Conservation (phyloP, 805 yeast genomes). For the Pichia rugopelliculosa region DNA sequence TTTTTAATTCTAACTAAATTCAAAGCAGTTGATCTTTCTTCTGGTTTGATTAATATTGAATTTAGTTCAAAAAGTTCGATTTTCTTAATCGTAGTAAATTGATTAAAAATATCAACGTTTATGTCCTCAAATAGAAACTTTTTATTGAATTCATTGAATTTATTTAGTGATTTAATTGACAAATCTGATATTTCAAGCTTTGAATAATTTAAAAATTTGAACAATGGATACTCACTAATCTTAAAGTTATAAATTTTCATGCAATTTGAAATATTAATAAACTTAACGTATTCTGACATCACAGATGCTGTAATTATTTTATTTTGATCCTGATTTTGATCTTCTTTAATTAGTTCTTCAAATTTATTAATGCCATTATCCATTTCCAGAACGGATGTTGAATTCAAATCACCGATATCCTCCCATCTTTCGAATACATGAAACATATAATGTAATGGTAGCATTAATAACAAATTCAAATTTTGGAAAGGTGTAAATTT, state of each 20-base stretch:
- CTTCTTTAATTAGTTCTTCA: background rate
- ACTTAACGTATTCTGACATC: background rate
- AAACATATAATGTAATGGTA: conserved; percentile 1
- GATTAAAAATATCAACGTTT: background rate
- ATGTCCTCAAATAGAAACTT: background rate
- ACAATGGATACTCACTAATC: background rate
- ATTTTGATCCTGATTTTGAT: background rate
- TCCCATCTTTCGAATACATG: conserved; percentile 5
- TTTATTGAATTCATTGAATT: conserved; percentile 1
- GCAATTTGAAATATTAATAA: conserved; percentile 2
- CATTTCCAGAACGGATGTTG: background rate
- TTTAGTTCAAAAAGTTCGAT: background rate
- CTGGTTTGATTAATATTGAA: background rate
- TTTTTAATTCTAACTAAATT: conserved; percentile 6
- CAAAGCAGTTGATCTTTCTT: background rate
- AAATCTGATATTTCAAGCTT: background rate
- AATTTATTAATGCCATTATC: background rate
- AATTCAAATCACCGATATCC: conserved; percentile 1
- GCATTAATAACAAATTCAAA: background rate
- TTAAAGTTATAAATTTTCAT: conserved; percentile 1
- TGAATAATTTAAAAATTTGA: background rate
- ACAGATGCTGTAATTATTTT: background rate
- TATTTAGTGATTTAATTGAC: background rate
- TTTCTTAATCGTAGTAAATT: background rate
- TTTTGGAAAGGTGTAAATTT: background rate